phyloP scores from a whole-genome alignment of 2,329 filamentous ascomycete species.

The Cladorrhinum sp. region DNA sequence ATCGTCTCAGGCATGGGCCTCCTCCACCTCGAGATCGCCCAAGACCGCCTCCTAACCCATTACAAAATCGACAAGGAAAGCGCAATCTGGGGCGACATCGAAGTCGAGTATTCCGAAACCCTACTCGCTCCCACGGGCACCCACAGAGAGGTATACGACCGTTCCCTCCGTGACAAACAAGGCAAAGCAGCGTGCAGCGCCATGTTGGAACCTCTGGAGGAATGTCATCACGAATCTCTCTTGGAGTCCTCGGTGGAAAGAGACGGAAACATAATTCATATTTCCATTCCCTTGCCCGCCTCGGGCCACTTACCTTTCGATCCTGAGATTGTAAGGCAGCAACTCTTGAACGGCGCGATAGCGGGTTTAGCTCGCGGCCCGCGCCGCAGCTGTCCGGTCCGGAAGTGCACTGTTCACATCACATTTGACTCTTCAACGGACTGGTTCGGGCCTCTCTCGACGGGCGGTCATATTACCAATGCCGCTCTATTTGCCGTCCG shows the following conservation, averaged over 20 bases:
- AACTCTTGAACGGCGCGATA: slow-evolving; percentile 74
- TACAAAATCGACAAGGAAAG: slow-evolving; percentile 75
- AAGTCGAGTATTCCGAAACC: slow-evolving; percentile 92
- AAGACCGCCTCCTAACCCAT: slow-evolving; percentile 82
- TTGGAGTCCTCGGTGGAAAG: slow-evolving; percentile 46
- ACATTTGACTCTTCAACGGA: slow-evolving; percentile 64
- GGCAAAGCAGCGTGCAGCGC: slow-evolving; percentile 76
- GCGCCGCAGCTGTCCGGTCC: slow-evolving; percentile 73
- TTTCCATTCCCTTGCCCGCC: slow-evolving; percentile 50
- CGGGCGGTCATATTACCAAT: slow-evolving; percentile 66
- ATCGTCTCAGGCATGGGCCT: slow-evolving; percentile 95
- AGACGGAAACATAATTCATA: slow-evolving; percentile 69
- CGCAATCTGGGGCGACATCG: slow-evolving; percentile 72
- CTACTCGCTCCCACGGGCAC: slow-evolving; percentile 56
- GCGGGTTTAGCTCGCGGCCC: slow-evolving; percentile 85
- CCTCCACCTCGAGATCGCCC: slow-evolving; percentile 88
- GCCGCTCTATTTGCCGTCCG: slow-evolving; percentile 61
- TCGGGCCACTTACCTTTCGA: slow-evolving; percentile 47
- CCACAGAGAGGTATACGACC: slow-evolving; percentile 67
- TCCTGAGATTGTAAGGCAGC: slow-evolving; percentile 49
- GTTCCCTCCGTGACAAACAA: slow-evolving; percentile 72
- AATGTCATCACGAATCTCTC: slow-evolving; percentile 35
- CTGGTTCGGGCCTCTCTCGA: slow-evolving; percentile 66
- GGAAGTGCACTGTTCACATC: slow-evolving; percentile 69
- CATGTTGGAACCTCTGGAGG: slow-evolving; percentile 59